These are phyloP conservation scores for Suillus brevipes DNA, from an alignment of 768 basidiomycete species.

Conservation along the genomic window DNA sequence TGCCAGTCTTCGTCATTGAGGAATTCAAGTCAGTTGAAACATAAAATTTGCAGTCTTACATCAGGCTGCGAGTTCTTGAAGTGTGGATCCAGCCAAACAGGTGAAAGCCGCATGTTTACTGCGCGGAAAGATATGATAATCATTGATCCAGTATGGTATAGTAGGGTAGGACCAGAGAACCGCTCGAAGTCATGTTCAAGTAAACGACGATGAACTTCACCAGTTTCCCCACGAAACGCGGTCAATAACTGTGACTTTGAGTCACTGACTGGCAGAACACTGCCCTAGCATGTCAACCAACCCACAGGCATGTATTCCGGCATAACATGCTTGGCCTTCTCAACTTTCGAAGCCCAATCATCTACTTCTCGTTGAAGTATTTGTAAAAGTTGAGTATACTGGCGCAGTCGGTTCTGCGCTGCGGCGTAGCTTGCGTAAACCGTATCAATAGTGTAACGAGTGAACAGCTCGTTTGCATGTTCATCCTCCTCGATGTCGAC, in stretches of 20 bases:
- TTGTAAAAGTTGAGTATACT: no score
- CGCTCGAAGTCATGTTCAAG: neutral
- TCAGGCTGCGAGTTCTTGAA: neutral
- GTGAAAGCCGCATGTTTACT: neutral
- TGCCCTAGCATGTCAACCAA: neutral
- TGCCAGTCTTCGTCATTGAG: neutral
- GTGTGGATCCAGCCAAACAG: neutral
- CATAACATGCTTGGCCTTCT: no score
- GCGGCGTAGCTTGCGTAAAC: no score
- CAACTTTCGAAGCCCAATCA: no score
- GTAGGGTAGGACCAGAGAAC: neutral
- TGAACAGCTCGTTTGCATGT: no score
- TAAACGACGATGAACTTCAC: neutral
- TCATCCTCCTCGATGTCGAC: no score
- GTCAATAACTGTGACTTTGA: neutral
- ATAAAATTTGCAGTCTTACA: no score
- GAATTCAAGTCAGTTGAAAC: no score
- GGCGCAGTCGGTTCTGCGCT: no score
- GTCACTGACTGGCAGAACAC: neutral
- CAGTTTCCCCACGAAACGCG: neutral
- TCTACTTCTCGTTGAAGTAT: no score
- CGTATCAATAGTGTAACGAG: no score
- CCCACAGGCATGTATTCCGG: no score
- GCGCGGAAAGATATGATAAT: neutral
- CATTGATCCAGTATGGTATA: neutral